Conservation (phyloP, 306 rosid genomes). For the Vicia faba region DNA sequence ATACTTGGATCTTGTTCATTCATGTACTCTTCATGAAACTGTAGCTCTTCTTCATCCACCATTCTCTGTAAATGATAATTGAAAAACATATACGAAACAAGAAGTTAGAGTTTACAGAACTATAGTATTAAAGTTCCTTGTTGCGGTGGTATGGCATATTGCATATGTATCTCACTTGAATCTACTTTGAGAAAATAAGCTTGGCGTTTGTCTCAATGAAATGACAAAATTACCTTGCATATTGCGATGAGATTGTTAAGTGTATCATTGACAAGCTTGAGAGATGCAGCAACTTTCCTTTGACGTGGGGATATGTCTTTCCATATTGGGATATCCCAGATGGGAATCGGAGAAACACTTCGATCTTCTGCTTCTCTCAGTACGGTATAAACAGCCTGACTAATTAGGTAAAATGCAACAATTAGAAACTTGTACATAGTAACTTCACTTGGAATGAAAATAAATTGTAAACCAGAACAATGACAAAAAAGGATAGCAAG, state of each 20-base stretch:
- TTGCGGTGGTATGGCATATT: neutral
- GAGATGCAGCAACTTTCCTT: slow-evolving; percentile 78
- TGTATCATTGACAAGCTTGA: slow-evolving; percentile 77
- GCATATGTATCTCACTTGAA: slow-evolving; percentile 10
- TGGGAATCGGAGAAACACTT: slow-evolving; percentile 83
- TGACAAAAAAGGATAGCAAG: slow-evolving; percentile 21
- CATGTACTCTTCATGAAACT: slow-evolving; percentile 93
- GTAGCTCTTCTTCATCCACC: slow-evolving; percentile 97
- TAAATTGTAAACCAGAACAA: slow-evolving; percentile 26
- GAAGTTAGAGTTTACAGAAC: too few relatives aligned
- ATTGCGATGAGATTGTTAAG: slow-evolving; percentile 79
- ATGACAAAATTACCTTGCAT: slow-evolving; percentile 75
- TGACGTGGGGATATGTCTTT: slow-evolving; percentile 95
- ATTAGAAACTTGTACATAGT: slow-evolving; percentile 35
- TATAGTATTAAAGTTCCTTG: too few relatives aligned
- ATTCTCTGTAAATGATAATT: slow-evolving; percentile 67
- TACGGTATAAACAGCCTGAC: slow-evolving; percentile 94
- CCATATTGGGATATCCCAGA: slow-evolving; percentile 98
- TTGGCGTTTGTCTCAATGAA: slow-evolving; percentile 20
- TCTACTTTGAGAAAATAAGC: slow-evolving; percentile 19
- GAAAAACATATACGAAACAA: too few relatives aligned
- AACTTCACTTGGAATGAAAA: slow-evolving; percentile 32
- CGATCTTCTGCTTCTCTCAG: slow-evolving; percentile 98
- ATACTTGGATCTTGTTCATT: slow-evolving; percentile 97
- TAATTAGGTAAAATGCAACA: slow-evolving; percentile 44